phyloP scores from a whole-genome alignment of 805 yeast species.

The Blastobotrys parvus region DNA sequence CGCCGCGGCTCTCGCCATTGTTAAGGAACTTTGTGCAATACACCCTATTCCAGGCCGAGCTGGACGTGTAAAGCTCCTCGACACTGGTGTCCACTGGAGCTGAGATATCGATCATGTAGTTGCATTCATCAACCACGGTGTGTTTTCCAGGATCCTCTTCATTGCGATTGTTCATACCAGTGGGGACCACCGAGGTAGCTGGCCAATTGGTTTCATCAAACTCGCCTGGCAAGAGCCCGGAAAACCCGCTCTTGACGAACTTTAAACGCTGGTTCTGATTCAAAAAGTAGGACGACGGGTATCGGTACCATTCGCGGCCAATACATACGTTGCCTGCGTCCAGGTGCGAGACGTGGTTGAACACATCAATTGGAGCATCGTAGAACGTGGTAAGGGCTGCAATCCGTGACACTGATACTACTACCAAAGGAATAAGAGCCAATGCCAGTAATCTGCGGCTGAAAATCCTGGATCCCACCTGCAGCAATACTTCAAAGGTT shows the following conservation, averaged over 20 bases:
- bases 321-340: constrained; percentile 55
- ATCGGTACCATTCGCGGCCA: constrained; percentile 96
- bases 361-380: constrained; percentile 61
- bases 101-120: constrained; percentile 60
- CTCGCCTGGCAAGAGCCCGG: constrained; percentile 84
- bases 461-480: not conserved
- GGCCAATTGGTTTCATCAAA: constrained; percentile 42
- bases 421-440: constrained; percentile 4
- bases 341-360: constrained; percentile 28
- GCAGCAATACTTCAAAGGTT: constrained; percentile 24
- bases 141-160: constrained; percentile 53
- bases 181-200: constrained; percentile 34
- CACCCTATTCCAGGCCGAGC: constrained; percentile 17
- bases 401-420: constrained; percentile 43
- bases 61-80: constrained; percentile 28
- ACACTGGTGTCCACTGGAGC: constrained; percentile 33
- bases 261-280: constrained; percentile 53
- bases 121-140: constrained; percentile 44
- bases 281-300: constrained; percentile 78
- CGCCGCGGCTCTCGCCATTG: constrained; percentile 17
- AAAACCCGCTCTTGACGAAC: constrained; percentile 71
- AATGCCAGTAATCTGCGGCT: not conserved
- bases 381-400: constrained; percentile 57
- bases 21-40: constrained; percentile 22
- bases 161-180: constrained; percentile 69